Percentiles rank a stretch among this genome's conserved stretches.
phyloP scores from a whole-genome alignment of 257 asterid species.

The Phtheirospermum japonicum region DNA sequence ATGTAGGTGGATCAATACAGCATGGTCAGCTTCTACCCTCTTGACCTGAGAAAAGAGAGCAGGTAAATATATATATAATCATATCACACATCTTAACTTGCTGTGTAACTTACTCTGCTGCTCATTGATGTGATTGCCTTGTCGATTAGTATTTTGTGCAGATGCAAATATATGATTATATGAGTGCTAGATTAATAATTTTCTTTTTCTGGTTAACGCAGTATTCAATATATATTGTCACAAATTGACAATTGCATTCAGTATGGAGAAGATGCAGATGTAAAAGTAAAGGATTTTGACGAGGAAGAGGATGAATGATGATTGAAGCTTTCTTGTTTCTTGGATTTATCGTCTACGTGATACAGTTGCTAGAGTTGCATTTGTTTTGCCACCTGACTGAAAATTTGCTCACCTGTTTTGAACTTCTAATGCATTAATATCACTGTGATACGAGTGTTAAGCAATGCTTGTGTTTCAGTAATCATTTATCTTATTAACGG shows the following conservation, averaged over 20 bases:
- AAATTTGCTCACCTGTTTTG: neutral
- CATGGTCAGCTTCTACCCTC: conserved; percentile 93
- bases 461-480: too few relatives aligned
- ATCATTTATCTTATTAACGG: too few relatives aligned
- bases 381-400: too few relatives aligned
- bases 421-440: neutral
- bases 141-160: too few relatives aligned
- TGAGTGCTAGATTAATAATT: conserved; percentile 17
- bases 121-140: too few relatives aligned
- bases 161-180: neutral
- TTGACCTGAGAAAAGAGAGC: conserved; percentile 83
- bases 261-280: conserved; percentile 93
- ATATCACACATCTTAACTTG: neutral
- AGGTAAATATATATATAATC: conserved; percentile 46
- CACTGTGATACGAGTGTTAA: neutral
- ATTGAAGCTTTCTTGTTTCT: conserved; percentile 20
- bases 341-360: neutral
- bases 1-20: conserved; percentile 95
- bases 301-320: conserved; percentile 54
- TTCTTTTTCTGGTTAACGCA: conserved; percentile 33
- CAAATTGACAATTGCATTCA: conserved; percentile 84
- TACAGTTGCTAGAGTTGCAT: neutral
- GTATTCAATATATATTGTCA: conserved; percentile 73
- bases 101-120: too few relatives aligned
- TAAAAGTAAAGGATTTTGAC: conserved; percentile 83